Conservation (phyloP, 208 protist species). For the Novymonas esmeraldas region DNA sequence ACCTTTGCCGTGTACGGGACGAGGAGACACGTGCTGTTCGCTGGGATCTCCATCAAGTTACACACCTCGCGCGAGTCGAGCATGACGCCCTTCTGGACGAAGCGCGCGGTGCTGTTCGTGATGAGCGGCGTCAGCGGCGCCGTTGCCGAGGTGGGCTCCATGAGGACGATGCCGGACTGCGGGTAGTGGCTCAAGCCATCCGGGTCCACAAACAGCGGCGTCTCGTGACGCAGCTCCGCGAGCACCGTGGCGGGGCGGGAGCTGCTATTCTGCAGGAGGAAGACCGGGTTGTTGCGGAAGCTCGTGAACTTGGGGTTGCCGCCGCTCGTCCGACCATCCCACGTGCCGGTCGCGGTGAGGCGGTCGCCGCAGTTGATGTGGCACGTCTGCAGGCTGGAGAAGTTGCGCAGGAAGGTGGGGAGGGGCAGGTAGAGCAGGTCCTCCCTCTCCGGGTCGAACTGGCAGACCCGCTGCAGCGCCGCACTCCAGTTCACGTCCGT, state of each 20-base stretch:
- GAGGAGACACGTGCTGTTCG: constrained; percentile 69
- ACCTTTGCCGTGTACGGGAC: constrained; percentile 81
- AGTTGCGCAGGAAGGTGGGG: constrained; percentile 80
- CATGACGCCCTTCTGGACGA: constrained; percentile 89
- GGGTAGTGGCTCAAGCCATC: constrained; percentile 85
- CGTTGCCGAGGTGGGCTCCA: constrained; percentile 60
- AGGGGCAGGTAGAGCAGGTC: constrained; percentile 75
- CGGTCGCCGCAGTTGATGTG: constrained; percentile 90
- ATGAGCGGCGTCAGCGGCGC: constrained; percentile 71
- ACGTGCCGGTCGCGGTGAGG: constrained; percentile 58
- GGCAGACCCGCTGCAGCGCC: constrained; percentile 64
- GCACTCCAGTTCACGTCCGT: constrained; percentile 67
- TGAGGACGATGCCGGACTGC: constrained; percentile 73
- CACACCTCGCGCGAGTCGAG: constrained; percentile 88
- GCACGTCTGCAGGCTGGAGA: constrained; percentile 77
- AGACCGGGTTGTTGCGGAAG: constrained; percentile 91
- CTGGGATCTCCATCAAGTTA: constrained; percentile 68
- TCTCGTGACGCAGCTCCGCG: constrained; percentile 76
- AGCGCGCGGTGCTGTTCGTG: constrained; percentile 78
- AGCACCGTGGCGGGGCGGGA: constrained; percentile 66
- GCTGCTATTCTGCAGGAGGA: constrained; percentile 83
- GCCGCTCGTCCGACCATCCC: constrained; percentile 63
- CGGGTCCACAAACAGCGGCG: constrained; percentile 59
- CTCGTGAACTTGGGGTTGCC: constrained; percentile 82
- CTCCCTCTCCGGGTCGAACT: constrained; percentile 44